phyloP scores from a whole-genome alignment of 1,284 basidiomycete genomes.

The Sanghuangporus sanghuang region DNA sequence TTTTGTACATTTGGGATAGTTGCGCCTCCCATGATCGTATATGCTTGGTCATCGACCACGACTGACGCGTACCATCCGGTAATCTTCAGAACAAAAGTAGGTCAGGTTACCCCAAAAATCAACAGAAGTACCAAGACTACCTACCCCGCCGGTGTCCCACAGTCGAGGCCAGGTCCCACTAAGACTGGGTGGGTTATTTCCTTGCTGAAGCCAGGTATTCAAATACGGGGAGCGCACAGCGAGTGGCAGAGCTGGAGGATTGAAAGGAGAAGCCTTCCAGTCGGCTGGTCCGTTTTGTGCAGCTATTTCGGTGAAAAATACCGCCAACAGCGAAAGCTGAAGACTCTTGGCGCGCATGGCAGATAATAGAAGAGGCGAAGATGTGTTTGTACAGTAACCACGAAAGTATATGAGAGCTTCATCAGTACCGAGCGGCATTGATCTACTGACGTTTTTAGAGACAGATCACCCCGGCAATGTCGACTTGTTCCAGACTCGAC shows the following conservation, averaged over 20 bases:
- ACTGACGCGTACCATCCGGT: slow-evolving; percentile 35
- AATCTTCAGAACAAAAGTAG: slow-evolving; percentile 10
- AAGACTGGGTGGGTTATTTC: background rate
- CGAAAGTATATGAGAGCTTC: background rate
- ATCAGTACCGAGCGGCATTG: background rate
- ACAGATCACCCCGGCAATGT: background rate
- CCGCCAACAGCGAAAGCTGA: background rate
- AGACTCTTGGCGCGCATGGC: background rate
- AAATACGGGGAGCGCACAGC: slow-evolving; percentile 15
- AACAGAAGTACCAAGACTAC: background rate
- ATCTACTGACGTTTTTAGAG: background rate
- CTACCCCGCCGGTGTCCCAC: background rate
- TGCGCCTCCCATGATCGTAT: slow-evolving; percentile 14
- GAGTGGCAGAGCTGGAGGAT: slow-evolving; percentile 10
- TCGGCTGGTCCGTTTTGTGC: background rate
- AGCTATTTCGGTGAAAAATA: background rate
- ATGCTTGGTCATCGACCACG: slow-evolving; percentile 32
- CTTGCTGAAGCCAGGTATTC: slow-evolving; percentile 16
- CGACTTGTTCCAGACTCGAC: too few relatives aligned
- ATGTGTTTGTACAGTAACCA: background rate
- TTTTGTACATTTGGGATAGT: slow-evolving; percentile 11
- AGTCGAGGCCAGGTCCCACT: background rate
- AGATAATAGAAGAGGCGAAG: background rate
- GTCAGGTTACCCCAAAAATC: background rate
- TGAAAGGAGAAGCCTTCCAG: slow-evolving; percentile 16